Conservation (phyloP, 2,329 filamentous ascomycete genomes). For the Aspergillus clavatus region DNA sequence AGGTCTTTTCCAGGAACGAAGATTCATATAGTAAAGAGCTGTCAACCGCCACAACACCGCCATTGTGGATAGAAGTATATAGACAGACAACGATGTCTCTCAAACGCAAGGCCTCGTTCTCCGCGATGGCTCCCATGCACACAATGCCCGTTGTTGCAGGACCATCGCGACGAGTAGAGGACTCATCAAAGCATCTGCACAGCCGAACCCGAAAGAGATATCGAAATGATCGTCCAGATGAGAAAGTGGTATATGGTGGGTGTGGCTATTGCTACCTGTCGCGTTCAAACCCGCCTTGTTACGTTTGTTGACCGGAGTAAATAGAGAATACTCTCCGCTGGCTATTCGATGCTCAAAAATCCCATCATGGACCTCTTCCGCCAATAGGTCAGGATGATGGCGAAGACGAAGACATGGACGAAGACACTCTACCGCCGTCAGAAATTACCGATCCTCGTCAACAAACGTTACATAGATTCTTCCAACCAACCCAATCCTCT, state of each 20-base stretch:
- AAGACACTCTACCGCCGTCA: constrained; percentile 20
- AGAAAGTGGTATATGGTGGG: constrained; percentile 52
- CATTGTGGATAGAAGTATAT: neutral
- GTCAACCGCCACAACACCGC: neutral
- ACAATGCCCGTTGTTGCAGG: constrained; percentile 19
- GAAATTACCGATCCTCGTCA: constrained; percentile 36
- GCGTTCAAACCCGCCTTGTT: neutral
- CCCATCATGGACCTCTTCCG: constrained; percentile 16
- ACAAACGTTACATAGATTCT: constrained; percentile 39
- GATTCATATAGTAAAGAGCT: neutral
- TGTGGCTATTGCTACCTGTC: neutral
- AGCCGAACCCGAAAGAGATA: constrained; percentile 56
- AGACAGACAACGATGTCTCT: constrained; percentile 45
- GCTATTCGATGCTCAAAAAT: constrained; percentile 39
- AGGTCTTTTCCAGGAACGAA: neutral
- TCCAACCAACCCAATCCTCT: constrained; percentile 27
- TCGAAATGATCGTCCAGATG: constrained; percentile 55
- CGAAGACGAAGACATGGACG: constrained; percentile 24
- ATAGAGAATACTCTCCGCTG: constrained; percentile 41
- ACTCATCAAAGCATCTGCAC: constrained; percentile 44
- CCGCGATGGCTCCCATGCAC: constrained; percentile 41
- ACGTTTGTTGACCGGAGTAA: neutral
- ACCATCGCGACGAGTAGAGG: constrained; percentile 26
- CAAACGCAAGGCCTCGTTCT: constrained; percentile 57
- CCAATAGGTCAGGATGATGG: constrained; percentile 10